Evolutionary conservation across 1,284 basidiomycete genomes (phyloP).

Genomic region (Mixia osmundae): DNA sequence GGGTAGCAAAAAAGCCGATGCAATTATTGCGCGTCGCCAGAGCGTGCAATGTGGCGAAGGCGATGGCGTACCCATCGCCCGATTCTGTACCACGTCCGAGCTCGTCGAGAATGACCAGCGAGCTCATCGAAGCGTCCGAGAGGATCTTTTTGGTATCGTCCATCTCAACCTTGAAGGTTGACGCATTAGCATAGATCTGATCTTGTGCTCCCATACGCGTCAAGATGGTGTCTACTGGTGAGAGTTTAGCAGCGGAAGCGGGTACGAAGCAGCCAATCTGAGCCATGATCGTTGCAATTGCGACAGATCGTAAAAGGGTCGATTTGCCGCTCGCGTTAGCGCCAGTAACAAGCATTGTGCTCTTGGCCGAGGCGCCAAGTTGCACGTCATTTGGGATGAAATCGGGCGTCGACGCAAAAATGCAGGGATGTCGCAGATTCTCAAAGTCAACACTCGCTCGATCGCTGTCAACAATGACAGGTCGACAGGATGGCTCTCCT

Average conservation of each 20-base stretch:
- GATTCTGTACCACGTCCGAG: conserved; percentile 56
- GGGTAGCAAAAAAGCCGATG: conserved; percentile 40
- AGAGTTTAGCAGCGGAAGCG: conserved; percentile 52
- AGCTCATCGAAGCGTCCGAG: conserved; percentile 58
- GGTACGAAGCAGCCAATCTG: conserved; percentile 73
- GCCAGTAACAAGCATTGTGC: conserved; percentile 75
- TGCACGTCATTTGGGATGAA: conserved; percentile 92
- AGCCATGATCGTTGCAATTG: conserved; percentile 1
- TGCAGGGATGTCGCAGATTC: conserved; percentile 55
- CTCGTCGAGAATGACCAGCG: conserved; percentile 76
- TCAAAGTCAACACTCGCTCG: conserved; percentile 55
- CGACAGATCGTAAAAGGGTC: background rate
- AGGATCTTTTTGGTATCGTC: conserved; percentile 36
- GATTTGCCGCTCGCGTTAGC: conserved; percentile 40
- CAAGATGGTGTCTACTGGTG: conserved; percentile 77
- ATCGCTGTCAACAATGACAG: conserved; percentile 58
- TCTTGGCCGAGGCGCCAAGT: conserved; percentile 50
- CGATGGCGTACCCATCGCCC: conserved; percentile 86
- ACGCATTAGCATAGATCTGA: conserved; percentile 83
- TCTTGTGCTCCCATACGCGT: conserved; percentile 95
- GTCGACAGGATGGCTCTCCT: conserved; percentile 78
- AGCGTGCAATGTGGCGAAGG: conserved; percentile 47
- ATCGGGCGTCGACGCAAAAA: conserved; percentile 25
- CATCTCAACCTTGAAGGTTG: conserved; percentile 88
- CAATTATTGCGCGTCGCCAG: conserved; percentile 23